These are phyloP conservation scores for Nicotiana otophora DNA, from an alignment of 257 asterid species.

Conservation along the genomic window DNA sequence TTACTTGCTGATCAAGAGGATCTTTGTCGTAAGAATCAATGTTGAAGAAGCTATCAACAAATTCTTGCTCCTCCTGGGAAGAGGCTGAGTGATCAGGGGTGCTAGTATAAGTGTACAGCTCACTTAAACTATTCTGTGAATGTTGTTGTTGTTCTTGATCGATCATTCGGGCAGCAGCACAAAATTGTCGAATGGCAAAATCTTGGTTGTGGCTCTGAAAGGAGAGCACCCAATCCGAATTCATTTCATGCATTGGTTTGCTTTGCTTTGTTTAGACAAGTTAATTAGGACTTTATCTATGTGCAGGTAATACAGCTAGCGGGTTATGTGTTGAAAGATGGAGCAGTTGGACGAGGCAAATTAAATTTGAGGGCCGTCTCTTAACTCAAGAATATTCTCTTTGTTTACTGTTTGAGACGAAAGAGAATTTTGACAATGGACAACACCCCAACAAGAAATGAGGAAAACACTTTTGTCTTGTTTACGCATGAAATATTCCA, in stretches of 20 bases:
- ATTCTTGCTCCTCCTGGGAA: slow-evolving; percentile 29
- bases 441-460: not conserved
- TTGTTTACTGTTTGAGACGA: not conserved
- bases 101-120: not conserved
- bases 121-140: too few species aligned
- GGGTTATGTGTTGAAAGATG: not conserved
- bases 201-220: slow-evolving; percentile 22
- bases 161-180: slow-evolving; percentile 38
- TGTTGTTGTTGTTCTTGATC: slow-evolving; percentile 23
- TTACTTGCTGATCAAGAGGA: not conserved
- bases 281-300: too few species aligned
- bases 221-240: slow-evolving; percentile 17
- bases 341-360: too few species aligned
- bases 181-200: slow-evolving; percentile 47
- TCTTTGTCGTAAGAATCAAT: slow-evolving; percentile 35
- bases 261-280: not conserved
- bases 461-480: not conserved
- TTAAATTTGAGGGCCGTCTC: too few species aligned
- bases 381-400: too few species aligned
- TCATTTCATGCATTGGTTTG: slow-evolving; percentile 20
- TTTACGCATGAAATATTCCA: not conserved
- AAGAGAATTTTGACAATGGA: not conserved
- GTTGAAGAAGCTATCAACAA: slow-evolving; percentile 49
- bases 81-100: slow-evolving; percentile 11
- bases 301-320: not conserved